Percentiles rank a stretch among this genome's conserved stretches.
Evolutionary conservation across 2,329 filamentous ascomycete species (phyloP).

Genomic region (Hirsutella rhossiliensis): DNA sequence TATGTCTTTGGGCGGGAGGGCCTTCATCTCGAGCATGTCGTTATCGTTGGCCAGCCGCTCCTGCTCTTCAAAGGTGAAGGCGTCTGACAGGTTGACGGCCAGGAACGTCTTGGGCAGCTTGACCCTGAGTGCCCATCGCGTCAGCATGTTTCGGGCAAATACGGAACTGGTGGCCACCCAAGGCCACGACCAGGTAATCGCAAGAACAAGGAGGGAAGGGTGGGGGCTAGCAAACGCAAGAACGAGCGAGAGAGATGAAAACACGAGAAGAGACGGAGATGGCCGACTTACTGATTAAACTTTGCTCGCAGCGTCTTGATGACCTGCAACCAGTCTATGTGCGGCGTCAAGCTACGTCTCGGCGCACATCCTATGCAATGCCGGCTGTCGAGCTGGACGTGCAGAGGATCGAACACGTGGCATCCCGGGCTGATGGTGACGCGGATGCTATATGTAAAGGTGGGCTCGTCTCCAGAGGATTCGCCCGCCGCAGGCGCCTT

Average conservation of each 20-base stretch:
- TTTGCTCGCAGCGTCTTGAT: conserved; percentile 90
- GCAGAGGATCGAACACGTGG: conserved; percentile 90
- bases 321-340: conserved; percentile 94
- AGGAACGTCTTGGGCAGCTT: conserved; percentile 56
- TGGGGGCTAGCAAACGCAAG: neutral
- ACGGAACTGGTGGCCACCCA: neutral
- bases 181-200: neutral
- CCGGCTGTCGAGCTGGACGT: conserved; percentile 90
- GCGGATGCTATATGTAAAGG: conserved; percentile 88
- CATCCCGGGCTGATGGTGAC: conserved; percentile 94
- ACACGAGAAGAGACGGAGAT: neutral
- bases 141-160: neutral
- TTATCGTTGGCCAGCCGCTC: conserved; percentile 37
- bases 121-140: conserved; percentile 30
- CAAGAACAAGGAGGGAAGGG: neutral
- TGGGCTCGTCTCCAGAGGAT: conserved; percentile 41
- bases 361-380: conserved; percentile 93
- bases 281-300: conserved; percentile 68
- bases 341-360: conserved; percentile 77
- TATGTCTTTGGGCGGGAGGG: conserved; percentile 16
- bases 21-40: conserved; percentile 37
- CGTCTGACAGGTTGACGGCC: conserved; percentile 51
- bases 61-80: conserved; percentile 46
- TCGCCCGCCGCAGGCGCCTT: conserved; percentile 31
- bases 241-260: neutral